Evolutionary conservation across 1,139 yeast species (phyloP).

Genomic region (Suzukiozyma palmioleophila): DNA sequence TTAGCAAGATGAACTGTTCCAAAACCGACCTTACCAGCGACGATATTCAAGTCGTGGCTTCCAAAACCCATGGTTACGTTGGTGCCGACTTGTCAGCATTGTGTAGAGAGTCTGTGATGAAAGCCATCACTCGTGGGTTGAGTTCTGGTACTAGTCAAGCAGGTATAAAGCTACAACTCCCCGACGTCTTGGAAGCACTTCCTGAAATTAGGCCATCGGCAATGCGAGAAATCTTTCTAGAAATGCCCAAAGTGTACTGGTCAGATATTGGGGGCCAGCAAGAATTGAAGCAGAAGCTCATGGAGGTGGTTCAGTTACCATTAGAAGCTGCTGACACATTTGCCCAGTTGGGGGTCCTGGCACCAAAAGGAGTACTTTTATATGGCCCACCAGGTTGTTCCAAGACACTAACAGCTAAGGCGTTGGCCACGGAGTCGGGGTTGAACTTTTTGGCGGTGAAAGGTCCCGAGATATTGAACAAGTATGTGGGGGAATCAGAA

Average conservation of each 20-base stretch:
- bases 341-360: conserved; percentile 68
- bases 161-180: conserved; percentile 27
- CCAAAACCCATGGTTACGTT: conserved; percentile 55
- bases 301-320: conserved; percentile 91
- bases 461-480: conserved; percentile 93
- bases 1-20: conserved; percentile 50
- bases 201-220: conserved; percentile 88
- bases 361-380: conserved; percentile 86
- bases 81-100: conserved; percentile 90
- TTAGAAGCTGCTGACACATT: conserved; percentile 79
- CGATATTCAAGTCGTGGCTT: conserved; percentile 56
- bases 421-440: conserved; percentile 92
- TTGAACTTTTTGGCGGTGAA: conserved; percentile 88
- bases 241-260: conserved; percentile 94
- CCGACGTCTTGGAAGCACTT: conserved; percentile 65
- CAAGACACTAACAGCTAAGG: conserved; percentile 89
- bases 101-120: conserved; percentile 85
- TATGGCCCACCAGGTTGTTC: conserved; percentile 99
- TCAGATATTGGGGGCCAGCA: conserved; percentile 94
- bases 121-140: conserved; percentile 64
- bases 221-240: conserved; percentile 91
- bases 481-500: conserved; percentile 93
- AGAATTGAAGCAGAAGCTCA: conserved; percentile 69
- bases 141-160: conserved; percentile 15
- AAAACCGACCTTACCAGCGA: conserved; percentile 52